Conservation (phyloP, 2,329 filamentous ascomycete genomes). For the Ascochyta pisi region DNA sequence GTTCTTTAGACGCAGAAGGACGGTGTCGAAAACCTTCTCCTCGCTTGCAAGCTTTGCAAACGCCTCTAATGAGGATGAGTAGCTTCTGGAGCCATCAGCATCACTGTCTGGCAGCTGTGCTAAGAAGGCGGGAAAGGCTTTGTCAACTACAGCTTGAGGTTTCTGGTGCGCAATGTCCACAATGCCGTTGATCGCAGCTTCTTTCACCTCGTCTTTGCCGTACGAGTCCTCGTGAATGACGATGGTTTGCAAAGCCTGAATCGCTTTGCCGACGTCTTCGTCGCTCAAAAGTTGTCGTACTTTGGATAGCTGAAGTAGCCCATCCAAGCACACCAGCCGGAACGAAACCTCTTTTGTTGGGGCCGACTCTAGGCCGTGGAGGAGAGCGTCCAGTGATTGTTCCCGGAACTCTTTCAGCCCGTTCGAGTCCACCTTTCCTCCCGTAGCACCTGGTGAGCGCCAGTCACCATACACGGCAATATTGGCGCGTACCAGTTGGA, state of each 20-base stretch:
- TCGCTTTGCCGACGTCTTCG: slow-evolving; percentile 56
- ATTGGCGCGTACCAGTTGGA: slow-evolving; percentile 65
- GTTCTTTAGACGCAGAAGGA: slow-evolving; percentile 68
- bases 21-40: slow-evolving; percentile 67
- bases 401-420: slow-evolving; percentile 50
- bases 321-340: slow-evolving; percentile 54
- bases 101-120: slow-evolving; percentile 67
- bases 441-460: slow-evolving; percentile 52
- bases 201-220: slow-evolving; percentile 63
- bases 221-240: slow-evolving; percentile 65
- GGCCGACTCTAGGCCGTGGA: slow-evolving; percentile 53
- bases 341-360: slow-evolving; percentile 59
- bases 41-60: slow-evolving; percentile 70
- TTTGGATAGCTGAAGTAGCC: slow-evolving; percentile 53
- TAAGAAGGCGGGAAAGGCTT: slow-evolving; percentile 71
- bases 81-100: slow-evolving; percentile 54
- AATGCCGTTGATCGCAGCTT: slow-evolving; percentile 64
- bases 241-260: slow-evolving; percentile 67
- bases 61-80: slow-evolving; percentile 66
- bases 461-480: slow-evolving; percentile 64
- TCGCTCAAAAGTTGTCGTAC: slow-evolving; percentile 52
- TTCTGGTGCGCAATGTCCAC: slow-evolving; percentile 68
- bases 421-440: slow-evolving; percentile 41
- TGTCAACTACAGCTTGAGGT: slow-evolving; percentile 67
- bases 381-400: slow-evolving; percentile 52